A percentile compares a stretch with the other conserved stretches of the same genome.
Conservation (phyloP, 306 rosid species). For the Dryas octopetala region DNA sequence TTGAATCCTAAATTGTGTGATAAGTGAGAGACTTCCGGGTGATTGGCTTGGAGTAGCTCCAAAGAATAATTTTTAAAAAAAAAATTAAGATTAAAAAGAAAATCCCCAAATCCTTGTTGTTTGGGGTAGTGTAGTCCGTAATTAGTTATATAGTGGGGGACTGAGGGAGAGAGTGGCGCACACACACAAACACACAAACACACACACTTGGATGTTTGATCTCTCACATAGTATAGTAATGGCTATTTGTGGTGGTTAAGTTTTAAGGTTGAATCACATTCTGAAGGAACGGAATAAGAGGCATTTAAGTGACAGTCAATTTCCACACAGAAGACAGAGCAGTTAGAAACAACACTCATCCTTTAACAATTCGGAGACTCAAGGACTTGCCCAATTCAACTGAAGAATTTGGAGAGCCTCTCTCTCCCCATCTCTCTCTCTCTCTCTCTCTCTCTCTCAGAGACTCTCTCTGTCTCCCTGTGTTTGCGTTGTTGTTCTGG, state of each 20-base stretch:
- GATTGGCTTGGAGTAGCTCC: background rate
- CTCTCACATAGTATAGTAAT: no score
- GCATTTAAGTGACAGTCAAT: background rate
- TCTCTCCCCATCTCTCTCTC: no score
- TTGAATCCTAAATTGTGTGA: background rate
- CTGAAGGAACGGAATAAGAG: constrained; percentile 2
- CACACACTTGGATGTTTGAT: no score
- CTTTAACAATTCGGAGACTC: no score
- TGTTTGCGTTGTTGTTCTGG: background rate
- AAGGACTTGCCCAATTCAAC: no score
- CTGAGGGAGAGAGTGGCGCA: background rate
- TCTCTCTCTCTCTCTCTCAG: no score
- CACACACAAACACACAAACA: no score
- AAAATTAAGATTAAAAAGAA: background rate
- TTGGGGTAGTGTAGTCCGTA: background rate
- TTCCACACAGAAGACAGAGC: constrained; percentile 6
- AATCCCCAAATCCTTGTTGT: background rate
- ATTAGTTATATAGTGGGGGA: constrained; percentile 1
- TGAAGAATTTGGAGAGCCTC: no score
- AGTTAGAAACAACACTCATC: background rate
- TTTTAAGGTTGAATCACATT: background rate
- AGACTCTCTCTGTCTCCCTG: background rate
- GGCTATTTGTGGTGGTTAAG: no score
- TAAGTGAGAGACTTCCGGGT: background rate
- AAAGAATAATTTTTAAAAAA: background rate